A percentile compares a stretch with the other conserved stretches of the same genome.
phyloP scores from a whole-genome alignment of 176 grass and related monocot species.

The Panicum miliaceum region DNA sequence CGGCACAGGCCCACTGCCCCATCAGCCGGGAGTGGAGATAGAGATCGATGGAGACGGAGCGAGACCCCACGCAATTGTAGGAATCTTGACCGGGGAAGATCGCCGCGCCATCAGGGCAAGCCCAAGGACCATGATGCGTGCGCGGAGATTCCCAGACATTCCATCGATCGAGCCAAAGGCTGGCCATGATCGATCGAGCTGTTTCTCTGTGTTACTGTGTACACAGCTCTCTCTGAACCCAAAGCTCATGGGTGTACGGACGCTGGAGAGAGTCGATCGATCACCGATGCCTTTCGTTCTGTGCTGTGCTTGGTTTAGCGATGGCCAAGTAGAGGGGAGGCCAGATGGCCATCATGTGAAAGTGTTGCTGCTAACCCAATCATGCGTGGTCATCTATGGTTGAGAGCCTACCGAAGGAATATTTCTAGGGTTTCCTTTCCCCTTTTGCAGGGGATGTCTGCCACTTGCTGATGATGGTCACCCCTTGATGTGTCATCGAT shows the following conservation, averaged over 20 bases:
- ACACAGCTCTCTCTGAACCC: neutral
- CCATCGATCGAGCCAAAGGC: conserved; percentile 29
- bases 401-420: conserved; percentile 93
- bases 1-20: conserved; percentile 26
- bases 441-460: conserved; percentile 49
- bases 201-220: neutral
- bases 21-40: neutral
- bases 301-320: neutral
- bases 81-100: conserved; percentile 74
- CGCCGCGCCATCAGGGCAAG: conserved; percentile 24
- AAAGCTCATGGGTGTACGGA: conserved; percentile 1
- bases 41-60: neutral
- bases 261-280: neutral
- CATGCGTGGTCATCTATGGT: conserved; percentile 63
- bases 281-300: neutral
- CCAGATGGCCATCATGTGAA: neutral
- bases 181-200: neutral
- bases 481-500: conserved; percentile 25
- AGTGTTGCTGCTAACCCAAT: conserved; percentile 69
- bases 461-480: conserved; percentile 43
- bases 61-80: conserved; percentile 43
- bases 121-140: conserved; percentile 38
- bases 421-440: conserved; percentile 74
- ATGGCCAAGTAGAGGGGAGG: neutral
- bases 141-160: conserved; percentile 40